These are phyloP conservation scores for Botrytis pseudocinerea DNA, from an alignment of 2,329 filamentous ascomycete genomes.

Conservation along the genomic window DNA sequence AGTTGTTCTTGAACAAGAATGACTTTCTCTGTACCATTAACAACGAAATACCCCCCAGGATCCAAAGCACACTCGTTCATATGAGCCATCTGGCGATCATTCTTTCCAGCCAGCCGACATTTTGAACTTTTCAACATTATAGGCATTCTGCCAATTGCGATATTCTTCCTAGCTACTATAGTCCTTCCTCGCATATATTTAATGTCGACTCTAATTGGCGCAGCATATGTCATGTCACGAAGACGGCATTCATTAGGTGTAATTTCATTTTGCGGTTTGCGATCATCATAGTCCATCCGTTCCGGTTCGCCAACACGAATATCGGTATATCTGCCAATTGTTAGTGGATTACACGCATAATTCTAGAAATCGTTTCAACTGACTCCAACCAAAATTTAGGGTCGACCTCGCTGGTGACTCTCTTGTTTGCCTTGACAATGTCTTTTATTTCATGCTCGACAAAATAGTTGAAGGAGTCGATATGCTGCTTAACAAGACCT, in stretches of 20 bases:
- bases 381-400: slow-evolving; percentile 86
- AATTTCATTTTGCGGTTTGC: slow-evolving; percentile 70
- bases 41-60: slow-evolving; percentile 96
- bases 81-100: slow-evolving; percentile 82
- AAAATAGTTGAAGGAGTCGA: slow-evolving; percentile 97
- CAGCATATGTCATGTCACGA: slow-evolving; percentile 96
- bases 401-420: slow-evolving; percentile 88
- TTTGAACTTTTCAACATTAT: slow-evolving; percentile 97
- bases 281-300: slow-evolving; percentile 72
- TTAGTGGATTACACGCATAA: not conserved
- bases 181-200: slow-evolving; percentile 82
- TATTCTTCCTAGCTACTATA: slow-evolving; percentile 70
- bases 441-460: slow-evolving; percentile 96
- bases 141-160: slow-evolving; percentile 86
- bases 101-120: slow-evolving; percentile 81
- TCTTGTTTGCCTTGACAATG: slow-evolving; percentile 88
- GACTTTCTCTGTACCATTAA: slow-evolving; percentile 96
- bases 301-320: slow-evolving; percentile 84
- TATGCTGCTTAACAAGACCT: slow-evolving; percentile 83
- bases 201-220: slow-evolving; percentile 90
- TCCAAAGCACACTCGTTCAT: slow-evolving; percentile 96
- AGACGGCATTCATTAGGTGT: slow-evolving; percentile 96
- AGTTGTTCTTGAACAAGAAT: slow-evolving; percentile 97
- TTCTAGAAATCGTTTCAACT: slow-evolving; percentile 14
- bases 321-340: slow-evolving; percentile 64